Percentiles rank a stretch among this genome's conserved stretches.
These are phyloP conservation scores for Solanum hybrid DNA, from an alignment of 305 asterid genomes.

Conservation along the genomic window DNA sequence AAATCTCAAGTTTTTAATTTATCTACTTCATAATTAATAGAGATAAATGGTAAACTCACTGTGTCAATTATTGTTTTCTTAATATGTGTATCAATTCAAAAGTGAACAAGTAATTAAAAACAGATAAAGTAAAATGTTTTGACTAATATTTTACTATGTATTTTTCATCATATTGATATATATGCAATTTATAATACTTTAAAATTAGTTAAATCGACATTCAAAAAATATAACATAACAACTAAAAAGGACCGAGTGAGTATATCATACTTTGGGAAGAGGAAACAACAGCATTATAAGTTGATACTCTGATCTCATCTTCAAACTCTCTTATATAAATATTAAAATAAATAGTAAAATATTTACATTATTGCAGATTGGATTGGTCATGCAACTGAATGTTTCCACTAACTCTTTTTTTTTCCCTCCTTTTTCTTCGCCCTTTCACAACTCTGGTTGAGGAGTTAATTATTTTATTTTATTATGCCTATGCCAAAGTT, in stretches of 20 bases:
- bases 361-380: neutral
- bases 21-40: too few relatives aligned
- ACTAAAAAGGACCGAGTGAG: neutral
- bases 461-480: neutral
- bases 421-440: neutral
- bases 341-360: neutral
- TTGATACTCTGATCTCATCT: slow-evolving; percentile 13
- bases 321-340: neutral
- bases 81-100: too few relatives aligned
- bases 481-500: neutral
- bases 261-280: neutral
- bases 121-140: too few relatives aligned
- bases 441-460: neutral
- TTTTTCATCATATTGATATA: too few relatives aligned
- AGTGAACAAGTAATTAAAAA: too few relatives aligned
- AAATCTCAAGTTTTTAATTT: neutral
- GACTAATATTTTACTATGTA: neutral
- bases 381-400: neutral
- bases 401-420: neutral
- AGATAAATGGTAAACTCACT: neutral
- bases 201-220: neutral
- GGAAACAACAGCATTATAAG: neutral
- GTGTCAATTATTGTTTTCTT: too few relatives aligned
- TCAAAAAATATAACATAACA: too few relatives aligned
- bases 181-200: too few relatives aligned